These are phyloP conservation scores for Candida arabinofermentans DNA, from an alignment of 805 yeast species.

Conservation along the genomic window DNA sequence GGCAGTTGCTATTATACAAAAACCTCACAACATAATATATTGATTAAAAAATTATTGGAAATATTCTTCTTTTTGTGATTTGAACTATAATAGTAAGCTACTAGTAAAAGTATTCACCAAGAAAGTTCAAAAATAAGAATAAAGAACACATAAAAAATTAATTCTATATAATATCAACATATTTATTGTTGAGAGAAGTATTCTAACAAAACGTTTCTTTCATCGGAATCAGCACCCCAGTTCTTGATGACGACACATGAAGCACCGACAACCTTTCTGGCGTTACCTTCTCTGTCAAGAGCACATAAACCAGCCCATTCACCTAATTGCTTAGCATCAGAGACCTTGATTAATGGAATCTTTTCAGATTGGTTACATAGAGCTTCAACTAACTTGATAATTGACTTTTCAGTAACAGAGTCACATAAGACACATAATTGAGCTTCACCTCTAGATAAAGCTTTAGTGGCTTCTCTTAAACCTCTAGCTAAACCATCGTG, in stretches of 20 bases:
- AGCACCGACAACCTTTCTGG: constrained; percentile 99
- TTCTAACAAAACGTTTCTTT: constrained; percentile 93
- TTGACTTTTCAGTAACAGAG: constrained; percentile 96
- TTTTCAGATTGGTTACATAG: constrained; percentile 97
- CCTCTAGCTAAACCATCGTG: constrained; percentile 99
- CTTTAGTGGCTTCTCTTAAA: constrained; percentile 99
- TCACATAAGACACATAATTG: constrained; percentile 96
- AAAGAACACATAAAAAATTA: too few relatives aligned
- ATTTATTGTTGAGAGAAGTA: constrained; percentile 87
- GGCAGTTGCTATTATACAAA: not conserved
- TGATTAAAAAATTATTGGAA: too few relatives aligned
- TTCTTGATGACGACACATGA: constrained; percentile 98
- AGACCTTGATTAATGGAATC: constrained; percentile 97
- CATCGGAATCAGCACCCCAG: constrained; percentile 99
- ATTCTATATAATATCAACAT: constrained; percentile 6
- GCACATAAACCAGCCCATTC: constrained; percentile 99
- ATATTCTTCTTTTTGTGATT: too few relatives aligned
- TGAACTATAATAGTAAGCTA: too few relatives aligned
- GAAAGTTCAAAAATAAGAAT: too few relatives aligned
- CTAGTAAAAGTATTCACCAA: too few relatives aligned
- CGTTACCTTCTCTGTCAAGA: constrained; percentile 99
- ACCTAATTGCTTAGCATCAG: constrained; percentile 99
- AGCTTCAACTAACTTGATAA: constrained; percentile 97
- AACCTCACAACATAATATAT: not conserved
- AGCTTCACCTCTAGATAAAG: constrained; percentile 95